phyloP scores from a whole-genome alignment of 805 yeast species.

The Scheffersomyces lignosus region DNA sequence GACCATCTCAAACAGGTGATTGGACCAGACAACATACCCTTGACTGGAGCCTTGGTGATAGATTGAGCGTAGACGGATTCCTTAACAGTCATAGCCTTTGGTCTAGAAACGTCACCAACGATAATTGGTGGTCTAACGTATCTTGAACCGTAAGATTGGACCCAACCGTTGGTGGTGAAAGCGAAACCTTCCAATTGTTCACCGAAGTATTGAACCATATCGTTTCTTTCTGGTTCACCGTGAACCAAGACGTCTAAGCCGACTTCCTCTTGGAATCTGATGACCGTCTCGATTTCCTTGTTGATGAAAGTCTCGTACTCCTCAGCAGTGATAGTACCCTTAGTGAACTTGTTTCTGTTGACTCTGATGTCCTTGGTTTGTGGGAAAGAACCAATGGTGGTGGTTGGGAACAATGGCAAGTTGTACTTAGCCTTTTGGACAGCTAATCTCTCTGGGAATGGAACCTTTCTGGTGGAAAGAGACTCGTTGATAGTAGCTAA shows the following conservation, averaged over 20 bases:
- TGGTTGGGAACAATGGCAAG: slow-evolving; percentile 98
- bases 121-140: slow-evolving; percentile 99
- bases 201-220: slow-evolving; percentile 99
- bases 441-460: slow-evolving; percentile 83
- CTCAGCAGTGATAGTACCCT: slow-evolving; percentile 94
- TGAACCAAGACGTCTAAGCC: slow-evolving; percentile 98
- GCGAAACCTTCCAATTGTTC: slow-evolving; percentile 98
- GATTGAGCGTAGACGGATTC: slow-evolving; percentile 99
- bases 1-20: slow-evolving; percentile 99
- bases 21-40: slow-evolving; percentile 99
- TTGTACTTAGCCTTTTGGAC: slow-evolving; percentile 86
- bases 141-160: slow-evolving; percentile 99
- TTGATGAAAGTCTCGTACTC: slow-evolving; percentile 96
- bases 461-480: slow-evolving; percentile 78
- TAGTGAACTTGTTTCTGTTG: slow-evolving; percentile 96
- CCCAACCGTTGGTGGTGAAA: slow-evolving; percentile 99
- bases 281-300: slow-evolving; percentile 92
- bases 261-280: slow-evolving; percentile 98
- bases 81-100: slow-evolving; percentile 97
- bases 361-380: slow-evolving; percentile 99
- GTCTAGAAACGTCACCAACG: slow-evolving; percentile 99
- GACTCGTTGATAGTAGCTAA: slow-evolving; percentile 74
- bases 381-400: slow-evolving; percentile 99
- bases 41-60: slow-evolving; percentile 91
- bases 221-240: slow-evolving; percentile 99